phyloP scores from a whole-genome alignment of 257 asterid genomes.

The Oldenlandia corymbosa region DNA sequence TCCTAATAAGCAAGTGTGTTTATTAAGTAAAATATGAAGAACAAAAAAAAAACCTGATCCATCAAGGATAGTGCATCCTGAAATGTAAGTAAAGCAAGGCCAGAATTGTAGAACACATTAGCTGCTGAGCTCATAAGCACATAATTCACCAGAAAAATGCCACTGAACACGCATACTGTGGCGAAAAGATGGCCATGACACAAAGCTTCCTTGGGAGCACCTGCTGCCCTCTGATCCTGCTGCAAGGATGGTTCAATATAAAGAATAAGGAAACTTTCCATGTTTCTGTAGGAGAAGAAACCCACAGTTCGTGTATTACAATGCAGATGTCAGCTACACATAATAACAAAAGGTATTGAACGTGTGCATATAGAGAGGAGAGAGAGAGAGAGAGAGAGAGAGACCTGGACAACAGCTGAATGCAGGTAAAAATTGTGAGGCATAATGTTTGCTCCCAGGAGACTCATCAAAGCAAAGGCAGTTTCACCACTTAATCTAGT shows the following conservation, averaged over 20 bases:
- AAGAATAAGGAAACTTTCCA: neutral
- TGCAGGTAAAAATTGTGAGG: conserved; percentile 96
- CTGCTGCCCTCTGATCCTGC: conserved; percentile 47
- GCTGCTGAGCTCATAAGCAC: conserved; percentile 68
- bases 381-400: conserved; percentile 14
- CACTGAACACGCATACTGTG: conserved; percentile 69
- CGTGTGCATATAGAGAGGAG: neutral
- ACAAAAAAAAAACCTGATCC: conserved; percentile 64
- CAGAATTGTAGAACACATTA: conserved; percentile 53
- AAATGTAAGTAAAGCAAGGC: conserved; percentile 58
- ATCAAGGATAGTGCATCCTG: conserved; percentile 83
- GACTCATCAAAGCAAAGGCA: conserved; percentile 79
- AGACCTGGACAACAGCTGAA: conserved; percentile 88
- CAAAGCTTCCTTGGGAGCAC: conserved; percentile 44
- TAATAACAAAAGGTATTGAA: neutral
- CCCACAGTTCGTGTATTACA: neutral
- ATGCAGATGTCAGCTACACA: neutral
- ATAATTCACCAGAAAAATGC: conserved; percentile 71
- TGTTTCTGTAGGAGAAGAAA: neutral
- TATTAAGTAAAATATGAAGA: neutral
- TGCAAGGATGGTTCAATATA: conserved; percentile 35
- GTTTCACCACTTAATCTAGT: conserved; percentile 74
- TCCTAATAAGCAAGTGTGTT: neutral
- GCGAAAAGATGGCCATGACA: conserved; percentile 87
- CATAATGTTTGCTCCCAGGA: conserved; percentile 90